Conservation (phyloP, 1,139 yeast genomes). For the Suzukiozyma palmioleophila region DNA sequence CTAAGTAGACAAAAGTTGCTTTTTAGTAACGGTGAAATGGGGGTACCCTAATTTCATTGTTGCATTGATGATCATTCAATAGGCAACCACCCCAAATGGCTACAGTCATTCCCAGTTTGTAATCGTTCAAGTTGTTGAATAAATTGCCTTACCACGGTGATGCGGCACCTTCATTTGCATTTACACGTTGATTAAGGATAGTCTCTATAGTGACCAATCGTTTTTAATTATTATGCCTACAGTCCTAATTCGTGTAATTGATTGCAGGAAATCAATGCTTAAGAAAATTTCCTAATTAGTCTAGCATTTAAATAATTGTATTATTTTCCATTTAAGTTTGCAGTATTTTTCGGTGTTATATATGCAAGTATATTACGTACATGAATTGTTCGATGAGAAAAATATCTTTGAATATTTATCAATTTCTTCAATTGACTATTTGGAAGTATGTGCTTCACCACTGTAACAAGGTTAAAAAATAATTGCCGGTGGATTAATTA, state of each 20-base stretch:
- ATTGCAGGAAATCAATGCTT: not conserved
- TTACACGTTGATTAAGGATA: no score
- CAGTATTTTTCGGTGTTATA: not conserved
- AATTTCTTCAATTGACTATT: not conserved
- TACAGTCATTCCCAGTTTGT: no score
- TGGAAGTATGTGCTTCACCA: not conserved
- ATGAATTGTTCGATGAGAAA: not conserved
- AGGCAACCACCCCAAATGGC: no score
- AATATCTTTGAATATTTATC: not conserved
- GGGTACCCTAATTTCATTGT: not conserved
- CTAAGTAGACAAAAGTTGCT: constrained; percentile 14
- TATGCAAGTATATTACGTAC: not conserved
- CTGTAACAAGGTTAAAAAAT: not conserved
- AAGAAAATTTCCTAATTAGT: not conserved
- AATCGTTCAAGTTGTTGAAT: no score
- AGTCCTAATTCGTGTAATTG: not conserved
- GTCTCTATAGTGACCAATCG: no score
- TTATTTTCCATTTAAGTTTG: not conserved
- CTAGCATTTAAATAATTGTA: not conserved
- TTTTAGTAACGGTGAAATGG: constrained; percentile 2
- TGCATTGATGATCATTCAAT: no score
- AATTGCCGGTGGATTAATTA: not conserved
- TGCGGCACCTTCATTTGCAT: no score
- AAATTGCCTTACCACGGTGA: no score
- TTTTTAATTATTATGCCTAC: no score